Percentiles rank a stretch among this genome's conserved stretches.
Conservation (phyloP, 192 early-diverging fungal species). For the Jimgerdemannia lactiflua region DNA sequence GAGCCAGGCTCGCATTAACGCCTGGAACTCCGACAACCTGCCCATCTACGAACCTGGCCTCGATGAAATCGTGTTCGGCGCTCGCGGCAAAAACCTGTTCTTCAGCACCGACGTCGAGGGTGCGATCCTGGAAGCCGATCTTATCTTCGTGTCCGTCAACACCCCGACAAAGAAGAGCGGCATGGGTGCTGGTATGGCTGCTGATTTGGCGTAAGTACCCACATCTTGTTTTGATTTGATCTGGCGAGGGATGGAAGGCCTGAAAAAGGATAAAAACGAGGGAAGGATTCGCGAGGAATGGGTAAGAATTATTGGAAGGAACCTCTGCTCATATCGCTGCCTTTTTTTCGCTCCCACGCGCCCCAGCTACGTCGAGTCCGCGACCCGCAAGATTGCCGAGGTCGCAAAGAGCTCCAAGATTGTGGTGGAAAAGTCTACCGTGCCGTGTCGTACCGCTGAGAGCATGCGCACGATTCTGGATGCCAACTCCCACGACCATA, state of each 20-base stretch:
- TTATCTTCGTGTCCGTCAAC: conserved; percentile 93
- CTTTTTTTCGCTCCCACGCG: background rate
- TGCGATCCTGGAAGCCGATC: conserved; percentile 74
- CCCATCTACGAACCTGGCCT: conserved; percentile 94
- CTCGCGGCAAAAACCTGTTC: conserved; percentile 81
- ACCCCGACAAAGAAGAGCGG: conserved; percentile 83
- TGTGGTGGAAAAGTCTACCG: conserved; percentile 93
- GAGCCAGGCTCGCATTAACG: conserved; percentile 74
- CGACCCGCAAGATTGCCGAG: conserved; percentile 79
- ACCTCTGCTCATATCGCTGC: no score
- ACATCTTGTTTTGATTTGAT: no score
- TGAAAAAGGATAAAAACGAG: conserved; percentile 4
- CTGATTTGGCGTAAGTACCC: conserved; percentile 73
- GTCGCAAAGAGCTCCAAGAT: conserved; percentile 81
- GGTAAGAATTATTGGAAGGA: no score
- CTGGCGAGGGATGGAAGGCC: no score
- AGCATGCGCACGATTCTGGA: conserved; percentile 82
- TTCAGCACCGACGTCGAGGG: conserved; percentile 82
- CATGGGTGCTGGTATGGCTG: conserved; percentile 76
- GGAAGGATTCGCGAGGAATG: no score
- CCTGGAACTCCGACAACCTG: conserved; percentile 87
- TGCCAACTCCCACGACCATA: conserved; percentile 62
- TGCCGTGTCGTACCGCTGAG: conserved; percentile 89
- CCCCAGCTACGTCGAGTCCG: conserved; percentile 72
- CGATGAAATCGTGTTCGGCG: conserved; percentile 74